Conservation (phyloP, 768 basidiomycete species). For the Boletellus emodensis region DNA sequence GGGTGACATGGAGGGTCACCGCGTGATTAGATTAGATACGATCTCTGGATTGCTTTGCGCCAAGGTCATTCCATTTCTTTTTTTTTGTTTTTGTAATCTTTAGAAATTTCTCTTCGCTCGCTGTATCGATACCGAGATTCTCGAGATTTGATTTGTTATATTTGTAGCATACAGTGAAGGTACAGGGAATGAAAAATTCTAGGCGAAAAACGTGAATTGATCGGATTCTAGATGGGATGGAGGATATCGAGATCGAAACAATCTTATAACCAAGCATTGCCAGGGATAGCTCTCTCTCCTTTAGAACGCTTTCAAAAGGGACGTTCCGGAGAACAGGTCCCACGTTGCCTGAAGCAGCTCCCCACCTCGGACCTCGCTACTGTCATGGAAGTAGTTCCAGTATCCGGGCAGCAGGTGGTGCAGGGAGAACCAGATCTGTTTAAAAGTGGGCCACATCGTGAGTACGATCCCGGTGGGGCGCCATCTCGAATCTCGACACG, state of each 20-base stretch:
- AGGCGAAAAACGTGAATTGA: no score
- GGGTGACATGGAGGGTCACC: slow-evolving; percentile 16
- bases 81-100: no score
- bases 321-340: slow-evolving; percentile 16
- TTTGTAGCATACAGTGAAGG: no score
- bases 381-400: slow-evolving; percentile 32
- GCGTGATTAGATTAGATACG: slow-evolving; percentile 7
- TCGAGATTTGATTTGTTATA: no score
- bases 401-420: slow-evolving; percentile 35
- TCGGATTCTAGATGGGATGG: no score
- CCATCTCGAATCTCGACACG: slow-evolving; percentile 5
- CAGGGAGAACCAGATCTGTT: slow-evolving; percentile 34
- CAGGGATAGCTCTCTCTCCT: neutral
- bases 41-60: no score
- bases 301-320: slow-evolving; percentile 8
- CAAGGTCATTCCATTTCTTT: no score
- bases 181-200: no score
- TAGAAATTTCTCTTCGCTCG: no score
- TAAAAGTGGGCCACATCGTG: neutral
- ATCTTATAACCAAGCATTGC: no score
- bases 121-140: no score
- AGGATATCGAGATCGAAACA: no score
- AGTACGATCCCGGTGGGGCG: neutral
- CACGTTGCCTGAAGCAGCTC: slow-evolving; percentile 21
- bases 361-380: slow-evolving; percentile 4